A percentile compares a stretch with the other conserved stretches of the same genome.
Conservation (phyloP, 2,329 filamentous ascomycete species). For the Berkeleyomyces basicola region DNA sequence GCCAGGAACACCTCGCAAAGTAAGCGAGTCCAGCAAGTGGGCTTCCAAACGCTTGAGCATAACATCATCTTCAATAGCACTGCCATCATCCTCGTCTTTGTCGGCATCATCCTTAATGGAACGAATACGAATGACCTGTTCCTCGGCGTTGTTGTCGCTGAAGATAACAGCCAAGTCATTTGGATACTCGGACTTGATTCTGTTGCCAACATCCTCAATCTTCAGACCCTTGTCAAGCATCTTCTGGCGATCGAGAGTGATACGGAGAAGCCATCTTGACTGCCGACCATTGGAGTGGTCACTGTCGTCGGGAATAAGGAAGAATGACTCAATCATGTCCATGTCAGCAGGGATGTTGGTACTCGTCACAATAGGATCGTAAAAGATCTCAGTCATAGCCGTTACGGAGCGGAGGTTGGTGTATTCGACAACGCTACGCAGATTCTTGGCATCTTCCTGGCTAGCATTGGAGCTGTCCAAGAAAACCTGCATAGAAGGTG, state of each 20-base stretch:
- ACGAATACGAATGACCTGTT: conserved; percentile 85
- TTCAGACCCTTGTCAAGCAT: conserved; percentile 86
- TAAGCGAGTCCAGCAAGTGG: conserved; percentile 80
- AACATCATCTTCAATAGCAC: conserved; percentile 64
- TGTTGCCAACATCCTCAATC: conserved; percentile 77
- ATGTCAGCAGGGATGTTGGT: conserved; percentile 77
- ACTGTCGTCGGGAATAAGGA: conserved; percentile 81
- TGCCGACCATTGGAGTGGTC: conserved; percentile 49
- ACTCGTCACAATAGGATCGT: conserved; percentile 74
- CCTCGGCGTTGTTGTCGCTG: conserved; percentile 94
- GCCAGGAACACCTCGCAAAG: conserved; percentile 75
- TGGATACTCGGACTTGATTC: conserved; percentile 78
- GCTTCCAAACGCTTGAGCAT: conserved; percentile 85
- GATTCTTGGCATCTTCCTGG: conserved; percentile 66
- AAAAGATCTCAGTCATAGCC: conserved; percentile 88
- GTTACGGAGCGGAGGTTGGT: conserved; percentile 87
- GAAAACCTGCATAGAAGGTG: conserved; percentile 89
- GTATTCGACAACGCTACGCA: conserved; percentile 85
- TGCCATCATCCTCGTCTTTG: conserved; percentile 58
- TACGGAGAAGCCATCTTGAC: conserved; percentile 88
- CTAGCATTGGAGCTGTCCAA: conserved; percentile 47
- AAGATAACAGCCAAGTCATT: conserved; percentile 83
- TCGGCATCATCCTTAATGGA: conserved; percentile 54
- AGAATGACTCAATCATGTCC: conserved; percentile 29
- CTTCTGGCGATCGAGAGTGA: conserved; percentile 84